Base-by-base conservation (phyloP, 768 basidiomycete species). In the Cubamyces sp. region DNA sequence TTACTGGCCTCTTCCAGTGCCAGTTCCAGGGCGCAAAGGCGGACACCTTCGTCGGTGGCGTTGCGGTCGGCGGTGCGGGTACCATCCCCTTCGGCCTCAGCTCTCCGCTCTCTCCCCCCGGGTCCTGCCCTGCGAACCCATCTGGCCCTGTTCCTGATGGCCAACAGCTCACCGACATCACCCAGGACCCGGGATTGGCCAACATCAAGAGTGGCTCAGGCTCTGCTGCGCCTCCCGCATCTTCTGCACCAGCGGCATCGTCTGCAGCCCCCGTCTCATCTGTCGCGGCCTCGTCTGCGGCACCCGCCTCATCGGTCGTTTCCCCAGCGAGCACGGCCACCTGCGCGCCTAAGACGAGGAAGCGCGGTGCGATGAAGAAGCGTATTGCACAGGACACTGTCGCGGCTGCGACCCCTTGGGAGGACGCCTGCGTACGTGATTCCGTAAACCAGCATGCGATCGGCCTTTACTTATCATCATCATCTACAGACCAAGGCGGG, bases 1-100 rank as follows among this genome's bases (percentile, higher is more conserved):
- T 87, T 6, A 74, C 78, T 49, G 84, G 84, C 14, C 74, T 83
- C 34, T 85, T 81, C 75, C 84, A 85, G 67, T 86, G 84, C 69
- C 85, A 87, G 71, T 85, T 81, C 72, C 71, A 76, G 64, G 78
- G 83, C 56, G 77, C 76, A 18, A 69, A 82, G 51, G 74, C 74
- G 30, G 74, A 62, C 3, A 75, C 73, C 4, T 86, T 86, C 65
- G 79, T 79, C 48, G 79, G 80, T 34, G 77, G 77, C 48, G 59
- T 75, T 49, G 59, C 70, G 14, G 76, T 79, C 39, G 85, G 85
- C 21, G 69, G 62, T 14, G 34, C 70, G 2, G 85, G 82, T 39
- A 86, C 85, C 15, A 81, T 84, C 57, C 84, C 85, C 9, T 79
- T 84, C 53, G 82, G 82, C 52, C 69, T 74, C 40, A 76, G 61